Conservation (phyloP, 495 filamentous ascomycete species). For the Penicillium dipodomyicola region DNA sequence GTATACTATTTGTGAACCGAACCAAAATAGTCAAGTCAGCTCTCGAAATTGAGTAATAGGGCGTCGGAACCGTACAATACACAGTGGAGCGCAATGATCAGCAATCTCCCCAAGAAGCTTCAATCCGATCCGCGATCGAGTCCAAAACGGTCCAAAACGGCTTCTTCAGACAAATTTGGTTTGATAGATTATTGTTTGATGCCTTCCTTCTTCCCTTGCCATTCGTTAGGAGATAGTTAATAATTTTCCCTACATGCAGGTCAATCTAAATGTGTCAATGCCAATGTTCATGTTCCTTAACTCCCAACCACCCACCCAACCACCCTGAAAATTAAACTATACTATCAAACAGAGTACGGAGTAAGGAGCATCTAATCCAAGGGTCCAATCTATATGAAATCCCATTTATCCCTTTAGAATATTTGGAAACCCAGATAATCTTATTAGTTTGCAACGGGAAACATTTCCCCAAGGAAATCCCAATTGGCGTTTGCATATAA, state of each 20-base stretch:
- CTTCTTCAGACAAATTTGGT: neutral
- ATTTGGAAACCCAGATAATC: slow-evolving; percentile 4
- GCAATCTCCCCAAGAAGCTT: slow-evolving; percentile 15
- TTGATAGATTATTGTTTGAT: neutral
- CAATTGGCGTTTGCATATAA: slow-evolving; percentile 14
- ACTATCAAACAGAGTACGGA: slow-evolving; percentile 7
- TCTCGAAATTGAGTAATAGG: neutral
- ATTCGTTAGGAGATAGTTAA: neutral
- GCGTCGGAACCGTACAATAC: neutral
- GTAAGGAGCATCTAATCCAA: slow-evolving; percentile 5
- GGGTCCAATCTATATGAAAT: slow-evolving; percentile 5
- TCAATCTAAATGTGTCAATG: neutral
- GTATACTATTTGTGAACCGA: neutral
- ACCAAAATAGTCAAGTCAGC: neutral
- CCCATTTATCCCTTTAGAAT: slow-evolving; percentile 2
- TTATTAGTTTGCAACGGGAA: slow-evolving; percentile 2
- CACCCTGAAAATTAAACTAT: slow-evolving; percentile 5
- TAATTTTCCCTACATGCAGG: neutral
- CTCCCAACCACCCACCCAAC: slow-evolving; percentile 7
- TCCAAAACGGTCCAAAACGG: slow-evolving; percentile 3
- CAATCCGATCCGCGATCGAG: slow-evolving; percentile 11
- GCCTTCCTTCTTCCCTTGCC: neutral
- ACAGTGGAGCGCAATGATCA: slow-evolving; percentile 17
- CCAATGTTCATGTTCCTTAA: neutral
- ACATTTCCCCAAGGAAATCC: neutral